Conservation (phyloP, 148 eudicot species). For the Silene uniflora region DNA sequence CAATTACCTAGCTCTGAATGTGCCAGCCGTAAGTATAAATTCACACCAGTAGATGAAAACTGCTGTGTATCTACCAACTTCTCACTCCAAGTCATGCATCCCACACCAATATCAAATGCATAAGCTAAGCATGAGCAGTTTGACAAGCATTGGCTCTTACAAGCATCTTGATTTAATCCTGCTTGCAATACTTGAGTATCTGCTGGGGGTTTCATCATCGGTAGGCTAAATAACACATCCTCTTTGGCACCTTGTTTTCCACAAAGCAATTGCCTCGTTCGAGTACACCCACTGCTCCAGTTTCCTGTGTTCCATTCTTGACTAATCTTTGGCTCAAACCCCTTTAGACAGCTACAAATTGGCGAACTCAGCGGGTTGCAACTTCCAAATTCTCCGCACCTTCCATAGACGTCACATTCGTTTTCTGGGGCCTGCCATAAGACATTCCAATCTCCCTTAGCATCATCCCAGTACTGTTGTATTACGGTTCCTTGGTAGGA, state of each 20-base stretch:
- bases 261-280: constrained; percentile 25
- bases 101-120: constrained; percentile 29
- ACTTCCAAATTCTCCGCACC: constrained; percentile 40
- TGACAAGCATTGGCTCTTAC: constrained; percentile 33
- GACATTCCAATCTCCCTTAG: constrained; percentile 25
- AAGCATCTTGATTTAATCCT: constrained; percentile 22
- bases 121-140: constrained; percentile 52
- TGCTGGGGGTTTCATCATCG: constrained; percentile 42
- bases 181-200: constrained; percentile 14
- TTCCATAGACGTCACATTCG: constrained; percentile 41
- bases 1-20: constrained; percentile 41
- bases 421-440: constrained; percentile 21
- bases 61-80: constrained; percentile 33
- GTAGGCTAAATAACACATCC: constrained; percentile 38
- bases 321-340: constrained; percentile 32
- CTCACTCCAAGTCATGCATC: constrained; percentile 41
- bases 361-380: constrained; percentile 26
- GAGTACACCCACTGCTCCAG: constrained; percentile 47
- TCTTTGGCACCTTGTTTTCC: constrained; percentile 15
- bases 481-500: constrained; percentile 13
- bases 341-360: constrained; percentile 44
- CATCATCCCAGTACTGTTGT: constrained; percentile 28
- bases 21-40: constrained; percentile 35
- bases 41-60: constrained; percentile 28
- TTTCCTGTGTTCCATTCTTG: constrained; percentile 38